phyloP scores from a whole-genome alignment of 2,329 filamentous ascomycete genomes.

The Tolypocladium sp. region DNA sequence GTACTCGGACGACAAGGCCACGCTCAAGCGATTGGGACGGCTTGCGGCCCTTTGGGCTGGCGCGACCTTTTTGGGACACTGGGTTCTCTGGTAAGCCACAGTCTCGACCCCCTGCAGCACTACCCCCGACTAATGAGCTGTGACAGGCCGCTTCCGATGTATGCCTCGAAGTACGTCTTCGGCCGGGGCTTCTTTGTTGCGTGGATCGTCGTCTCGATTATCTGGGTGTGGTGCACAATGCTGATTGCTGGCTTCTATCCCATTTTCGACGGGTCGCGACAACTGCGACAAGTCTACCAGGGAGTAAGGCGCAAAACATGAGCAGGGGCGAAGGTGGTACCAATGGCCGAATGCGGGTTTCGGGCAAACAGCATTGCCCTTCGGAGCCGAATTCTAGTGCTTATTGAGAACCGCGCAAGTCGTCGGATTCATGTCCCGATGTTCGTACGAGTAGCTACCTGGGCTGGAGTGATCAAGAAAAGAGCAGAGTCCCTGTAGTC shows the following conservation, averaged over 20 bases:
- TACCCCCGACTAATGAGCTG: not conserved
- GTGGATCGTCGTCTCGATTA: constrained; percentile 40
- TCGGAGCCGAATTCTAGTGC: too few species aligned
- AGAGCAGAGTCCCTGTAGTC: not conserved
- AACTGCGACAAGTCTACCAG: constrained; percentile 10
- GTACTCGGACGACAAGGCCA: constrained; percentile 20
- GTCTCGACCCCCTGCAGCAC: not conserved
- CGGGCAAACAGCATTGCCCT: too few species aligned
- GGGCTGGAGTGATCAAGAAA: too few species aligned
- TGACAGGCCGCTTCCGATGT: constrained; percentile 40
- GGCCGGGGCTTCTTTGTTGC: constrained; percentile 36
- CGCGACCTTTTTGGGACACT: constrained; percentile 42
- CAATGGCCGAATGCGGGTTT: too few species aligned
- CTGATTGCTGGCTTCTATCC: constrained; percentile 40
- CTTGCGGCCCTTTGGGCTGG: constrained; percentile 36
- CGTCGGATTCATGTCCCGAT: too few species aligned
- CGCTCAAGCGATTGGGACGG: constrained; percentile 34
- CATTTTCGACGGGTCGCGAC: constrained; percentile 32
- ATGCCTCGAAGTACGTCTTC: constrained; percentile 40
- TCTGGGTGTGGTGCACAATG: constrained; percentile 44
- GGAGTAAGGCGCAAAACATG: constrained; percentile 1
- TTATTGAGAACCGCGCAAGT: too few species aligned
- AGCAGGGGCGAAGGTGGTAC: too few species aligned
- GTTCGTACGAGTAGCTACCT: too few species aligned
- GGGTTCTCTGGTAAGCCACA: constrained; percentile 35